A percentile compares a stretch with the other conserved stretches of the same genome.
These are phyloP conservation scores for Perilla frutescens DNA, from an alignment of 257 asterid genomes.

Conservation along the genomic window DNA sequence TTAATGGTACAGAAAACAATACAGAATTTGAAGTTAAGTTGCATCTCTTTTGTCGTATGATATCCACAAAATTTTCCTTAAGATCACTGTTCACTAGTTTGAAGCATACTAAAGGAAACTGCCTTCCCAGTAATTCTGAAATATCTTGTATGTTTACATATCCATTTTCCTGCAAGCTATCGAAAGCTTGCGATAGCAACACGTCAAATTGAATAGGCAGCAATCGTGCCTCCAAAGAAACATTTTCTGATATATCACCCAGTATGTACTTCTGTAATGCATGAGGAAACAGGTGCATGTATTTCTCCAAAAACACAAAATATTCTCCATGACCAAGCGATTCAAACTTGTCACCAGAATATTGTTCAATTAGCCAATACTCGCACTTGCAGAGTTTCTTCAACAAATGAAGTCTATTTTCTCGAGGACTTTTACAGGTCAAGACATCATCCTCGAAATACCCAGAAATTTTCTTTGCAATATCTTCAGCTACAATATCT, in stretches of 20 bases:
- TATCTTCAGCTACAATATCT: conserved; percentile 70
- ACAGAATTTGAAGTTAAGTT: conserved; percentile 51
- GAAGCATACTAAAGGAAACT: conserved; percentile 81
- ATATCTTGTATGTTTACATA: conserved; percentile 48
- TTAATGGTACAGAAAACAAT: conserved; percentile 77
- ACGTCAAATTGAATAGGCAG: conserved; percentile 71
- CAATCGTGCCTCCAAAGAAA: conserved; percentile 68
- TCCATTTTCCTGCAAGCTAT: conserved; percentile 53
- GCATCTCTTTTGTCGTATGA: conserved; percentile 44
- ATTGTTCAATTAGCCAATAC: conserved; percentile 66
- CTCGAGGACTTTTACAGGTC: conserved; percentile 39
- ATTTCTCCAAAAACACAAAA: conserved; percentile 68
- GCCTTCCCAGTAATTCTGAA: conserved; percentile 67
- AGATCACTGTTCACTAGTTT: conserved; percentile 52
- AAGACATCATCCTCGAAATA: conserved; percentile 59
- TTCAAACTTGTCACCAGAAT: conserved; percentile 59
- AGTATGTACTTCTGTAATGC: conserved; percentile 54
- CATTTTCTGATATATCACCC: conserved; percentile 48
- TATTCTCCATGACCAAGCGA: conserved; percentile 84
- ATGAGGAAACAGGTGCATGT: conserved; percentile 58
- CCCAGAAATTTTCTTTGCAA: conserved; percentile 58
- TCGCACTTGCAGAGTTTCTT: conserved; percentile 74
- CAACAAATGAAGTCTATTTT: conserved; percentile 52
- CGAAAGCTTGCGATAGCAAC: conserved; percentile 74
- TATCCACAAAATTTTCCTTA: conserved; percentile 40